Percentiles rank a stretch among this genome's conserved stretches.
Evolutionary conservation across 768 basidiomycete species (phyloP).

Genomic region (Pulveroboletus ravenelii): DNA sequence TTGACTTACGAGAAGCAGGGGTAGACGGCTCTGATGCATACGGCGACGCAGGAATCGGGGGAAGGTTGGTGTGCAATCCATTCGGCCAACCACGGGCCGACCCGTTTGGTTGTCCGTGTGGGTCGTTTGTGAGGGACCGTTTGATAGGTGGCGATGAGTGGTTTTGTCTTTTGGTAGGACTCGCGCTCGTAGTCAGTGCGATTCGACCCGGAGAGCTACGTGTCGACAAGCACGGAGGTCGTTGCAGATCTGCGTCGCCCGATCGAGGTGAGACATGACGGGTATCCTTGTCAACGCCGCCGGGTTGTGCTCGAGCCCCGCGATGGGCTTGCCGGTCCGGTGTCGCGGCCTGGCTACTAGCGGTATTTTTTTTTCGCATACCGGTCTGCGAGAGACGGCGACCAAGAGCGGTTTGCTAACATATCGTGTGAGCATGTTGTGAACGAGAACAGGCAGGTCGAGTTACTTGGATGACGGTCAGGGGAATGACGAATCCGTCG

Average conservation of each 20-base stretch:
- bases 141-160: conserved; percentile 25
- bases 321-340: conserved; percentile 33
- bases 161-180: conserved; percentile 24
- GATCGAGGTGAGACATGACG: conserved; percentile 30
- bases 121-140: conserved; percentile 32
- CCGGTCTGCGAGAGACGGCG: conserved; percentile 62
- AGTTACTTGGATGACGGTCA: conserved; percentile 78
- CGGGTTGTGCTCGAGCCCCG: conserved; percentile 35
- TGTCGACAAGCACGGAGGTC: conserved; percentile 32
- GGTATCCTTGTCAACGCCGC: conserved; percentile 30
- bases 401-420: conserved; percentile 66
- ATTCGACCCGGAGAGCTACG: conserved; percentile 32
- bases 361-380: conserved; percentile 21
- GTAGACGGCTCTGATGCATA: conserved; percentile 57
- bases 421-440: conserved; percentile 6
- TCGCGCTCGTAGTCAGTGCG: conserved; percentile 16
- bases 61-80: conserved; percentile 37
- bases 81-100: conserved; percentile 31
- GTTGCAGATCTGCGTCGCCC: conserved; percentile 20
- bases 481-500: conserved; percentile 82
- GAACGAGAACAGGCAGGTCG: conserved; percentile 1
- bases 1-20: conserved; percentile 49
- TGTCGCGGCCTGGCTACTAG: conserved; percentile 11
- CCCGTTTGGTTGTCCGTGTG: conserved; percentile 24
- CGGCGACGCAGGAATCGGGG: conserved; percentile 68